Base-by-base conservation (phyloP, 2,329 filamentous ascomycete genomes). In the Ophiocordyceps camponoti-floridani region DNA sequence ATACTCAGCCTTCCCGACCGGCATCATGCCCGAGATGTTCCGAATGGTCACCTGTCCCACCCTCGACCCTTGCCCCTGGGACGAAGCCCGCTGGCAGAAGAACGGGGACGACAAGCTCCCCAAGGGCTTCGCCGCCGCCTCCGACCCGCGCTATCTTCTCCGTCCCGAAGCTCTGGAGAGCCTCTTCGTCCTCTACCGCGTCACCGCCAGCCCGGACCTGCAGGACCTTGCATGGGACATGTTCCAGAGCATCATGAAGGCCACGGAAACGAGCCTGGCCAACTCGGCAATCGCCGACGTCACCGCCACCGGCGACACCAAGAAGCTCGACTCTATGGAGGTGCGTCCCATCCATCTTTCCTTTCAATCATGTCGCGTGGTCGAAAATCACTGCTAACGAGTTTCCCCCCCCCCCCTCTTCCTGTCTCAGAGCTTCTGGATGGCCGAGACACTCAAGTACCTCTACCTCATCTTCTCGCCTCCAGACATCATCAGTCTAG, bases 131-230 rank as follows among this genome's bases (percentile, higher is more conserved):
- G 77, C 69, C 43, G 72, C 77, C 49, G 62, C 62, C 10, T 67
- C 60, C 0, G 69, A 74, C 44, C 56, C 69, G 0, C 62, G 65
- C 4, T 74, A 75, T 45, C 57, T 69, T 11, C 59, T 75, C 18
- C 58, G 71, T 0, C 67, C 68, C 0, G 84, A 89, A 61, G 83
- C 83, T 2, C 85, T 89, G 45, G 84, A 89, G 63, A 82, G 77
- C 13, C 74, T 91, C 4, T 89, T 85, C 59, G 73, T 85, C 55
- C 75, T 89, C 67, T 85, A 81, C 58, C 74, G 71, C 16, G 62
- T 72, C 43, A 74, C 70, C 0, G 71, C 67, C 1, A 58, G 67
- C 35, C 43, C 58, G 2, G 61, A 66, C 28, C 64, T 69, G 49
- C 68, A 68, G 50, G 68, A 73, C 13, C 60, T 64, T 41, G 70